Conservation (phyloP, 2,329 filamentous ascomycete species). For the Xylariaceae sp. region DNA sequence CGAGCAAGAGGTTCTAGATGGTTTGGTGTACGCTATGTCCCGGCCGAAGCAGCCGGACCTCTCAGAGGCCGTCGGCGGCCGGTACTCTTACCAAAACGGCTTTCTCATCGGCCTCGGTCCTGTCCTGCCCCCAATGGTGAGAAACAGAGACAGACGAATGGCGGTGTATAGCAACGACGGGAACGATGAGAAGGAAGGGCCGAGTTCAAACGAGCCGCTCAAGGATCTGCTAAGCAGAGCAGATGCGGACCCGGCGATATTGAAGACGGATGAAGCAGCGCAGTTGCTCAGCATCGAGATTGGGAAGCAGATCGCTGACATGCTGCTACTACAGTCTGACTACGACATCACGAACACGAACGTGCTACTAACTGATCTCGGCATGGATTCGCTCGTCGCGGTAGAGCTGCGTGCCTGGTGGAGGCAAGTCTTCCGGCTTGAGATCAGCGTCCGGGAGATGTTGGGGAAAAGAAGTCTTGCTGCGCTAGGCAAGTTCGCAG, state of each 20-base stretch:
- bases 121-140: too few relatives aligned
- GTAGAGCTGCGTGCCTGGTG: slow-evolving; percentile 40
- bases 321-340: slow-evolving; percentile 7
- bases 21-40: not conserved
- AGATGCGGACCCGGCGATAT: slow-evolving; percentile 1
- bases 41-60: too few relatives aligned
- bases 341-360: slow-evolving; percentile 5
- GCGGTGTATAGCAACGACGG: too few relatives aligned
- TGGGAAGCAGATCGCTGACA: slow-evolving; percentile 7
- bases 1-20: slow-evolving; percentile 3
- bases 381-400: slow-evolving; percentile 15
- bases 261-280: slow-evolving; percentile 9
- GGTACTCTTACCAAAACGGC: too few relatives aligned
- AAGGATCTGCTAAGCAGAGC: slow-evolving; percentile 11
- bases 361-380: slow-evolving; percentile 7
- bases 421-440: slow-evolving; percentile 6
- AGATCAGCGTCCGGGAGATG: slow-evolving; percentile 13
- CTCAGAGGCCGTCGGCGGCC: too few relatives aligned
- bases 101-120: too few relatives aligned
- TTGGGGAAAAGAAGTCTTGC: slow-evolving; percentile 7
- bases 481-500: slow-evolving; percentile 7
- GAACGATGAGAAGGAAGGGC: too few relatives aligned
- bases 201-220: too few relatives aligned
- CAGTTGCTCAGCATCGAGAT: slow-evolving; percentile 4
- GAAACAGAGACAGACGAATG: too few relatives aligned